Evolutionary conservation across 371 early-diverging fungal species (phyloP).

Genomic region (Lichtheimia corymbifera): DNA sequence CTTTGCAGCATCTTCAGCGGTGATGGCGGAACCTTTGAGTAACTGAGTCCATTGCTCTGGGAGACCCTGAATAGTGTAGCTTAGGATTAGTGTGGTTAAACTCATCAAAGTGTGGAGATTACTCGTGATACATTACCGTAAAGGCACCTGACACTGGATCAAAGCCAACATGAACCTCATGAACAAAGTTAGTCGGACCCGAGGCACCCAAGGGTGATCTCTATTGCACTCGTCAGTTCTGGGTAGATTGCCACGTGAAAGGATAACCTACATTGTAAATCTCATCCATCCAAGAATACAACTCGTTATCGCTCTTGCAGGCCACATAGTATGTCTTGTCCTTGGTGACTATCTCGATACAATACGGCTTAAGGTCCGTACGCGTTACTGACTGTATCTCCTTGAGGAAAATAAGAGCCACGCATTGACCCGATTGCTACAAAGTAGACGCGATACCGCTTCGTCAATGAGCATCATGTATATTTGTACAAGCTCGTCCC

Average conservation of each 20-base stretch:
- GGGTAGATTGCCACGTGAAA: background rate
- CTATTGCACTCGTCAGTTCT: slow-evolving; percentile 11
- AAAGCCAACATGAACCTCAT: slow-evolving; percentile 96
- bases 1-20: slow-evolving; percentile 89
- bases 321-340: slow-evolving; percentile 88
- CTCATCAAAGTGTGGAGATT: slow-evolving; percentile 1
- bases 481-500: background rate
- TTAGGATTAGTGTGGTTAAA: background rate
- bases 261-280: slow-evolving; percentile 72
- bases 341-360: slow-evolving; percentile 89
- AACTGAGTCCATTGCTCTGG: slow-evolving; percentile 90
- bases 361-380: slow-evolving; percentile 86
- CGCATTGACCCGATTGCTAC: slow-evolving; percentile 56
- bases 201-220: slow-evolving; percentile 76
- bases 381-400: slow-evolving; percentile 86
- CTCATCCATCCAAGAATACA: slow-evolving; percentile 97
- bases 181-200: slow-evolving; percentile 93
- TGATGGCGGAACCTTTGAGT: slow-evolving; percentile 83
- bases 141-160: slow-evolving; percentile 92
- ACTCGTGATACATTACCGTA: slow-evolving; percentile 61
- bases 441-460: background rate
- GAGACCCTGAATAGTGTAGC: slow-evolving; percentile 60
- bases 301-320: slow-evolving; percentile 92
- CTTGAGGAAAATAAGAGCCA: slow-evolving; percentile 86
- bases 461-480: background rate